Conservation (phyloP, 2,329 filamentous ascomycete species). For the Cercospora beticola region DNA sequence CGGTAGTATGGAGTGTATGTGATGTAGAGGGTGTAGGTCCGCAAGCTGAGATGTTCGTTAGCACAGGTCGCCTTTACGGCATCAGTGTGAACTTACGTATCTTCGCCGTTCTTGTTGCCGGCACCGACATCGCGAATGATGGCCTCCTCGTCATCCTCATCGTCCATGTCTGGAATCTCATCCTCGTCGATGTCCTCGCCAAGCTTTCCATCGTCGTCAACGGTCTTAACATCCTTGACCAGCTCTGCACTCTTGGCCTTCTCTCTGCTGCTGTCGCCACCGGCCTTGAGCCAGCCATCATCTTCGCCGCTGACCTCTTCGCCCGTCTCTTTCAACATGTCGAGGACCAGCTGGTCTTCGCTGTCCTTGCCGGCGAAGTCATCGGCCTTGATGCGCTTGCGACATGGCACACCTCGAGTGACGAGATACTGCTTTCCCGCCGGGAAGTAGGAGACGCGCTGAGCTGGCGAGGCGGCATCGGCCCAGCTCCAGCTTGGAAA, state of each 20-base stretch:
- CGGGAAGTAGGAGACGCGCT: slow-evolving; percentile 79
- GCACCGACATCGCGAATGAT: slow-evolving; percentile 76
- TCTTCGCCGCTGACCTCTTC: slow-evolving; percentile 58
- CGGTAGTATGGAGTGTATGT: slow-evolving; percentile 97
- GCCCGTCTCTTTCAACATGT: slow-evolving; percentile 62
- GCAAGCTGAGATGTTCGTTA: slow-evolving; percentile 49
- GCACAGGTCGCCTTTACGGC: slow-evolving; percentile 28
- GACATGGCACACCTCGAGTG: slow-evolving; percentile 90
- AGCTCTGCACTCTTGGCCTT: slow-evolving; percentile 55
- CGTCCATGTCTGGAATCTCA: slow-evolving; percentile 97
- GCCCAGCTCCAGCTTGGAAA: slow-evolving; percentile 98
- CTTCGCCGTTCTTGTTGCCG: slow-evolving; percentile 46
- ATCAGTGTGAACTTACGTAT: slow-evolving; percentile 50
- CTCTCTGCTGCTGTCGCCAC: slow-evolving; percentile 66
- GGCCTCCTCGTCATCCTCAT: slow-evolving; percentile 90
- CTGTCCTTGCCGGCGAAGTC: slow-evolving; percentile 87
- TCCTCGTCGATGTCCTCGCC: slow-evolving; percentile 73
- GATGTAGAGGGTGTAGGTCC: slow-evolving; percentile 98
- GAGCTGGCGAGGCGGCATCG: slow-evolving; percentile 76
- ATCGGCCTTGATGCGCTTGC: slow-evolving; percentile 75
- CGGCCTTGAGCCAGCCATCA: slow-evolving; percentile 89
- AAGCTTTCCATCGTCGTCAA: slow-evolving; percentile 85
- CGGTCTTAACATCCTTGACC: slow-evolving; percentile 78
- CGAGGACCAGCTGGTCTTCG: slow-evolving; percentile 81
- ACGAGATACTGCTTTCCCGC: slow-evolving; percentile 92